Conservation (phyloP, 495 filamentous ascomycete species). For the Talaromyces ruber region DNA sequence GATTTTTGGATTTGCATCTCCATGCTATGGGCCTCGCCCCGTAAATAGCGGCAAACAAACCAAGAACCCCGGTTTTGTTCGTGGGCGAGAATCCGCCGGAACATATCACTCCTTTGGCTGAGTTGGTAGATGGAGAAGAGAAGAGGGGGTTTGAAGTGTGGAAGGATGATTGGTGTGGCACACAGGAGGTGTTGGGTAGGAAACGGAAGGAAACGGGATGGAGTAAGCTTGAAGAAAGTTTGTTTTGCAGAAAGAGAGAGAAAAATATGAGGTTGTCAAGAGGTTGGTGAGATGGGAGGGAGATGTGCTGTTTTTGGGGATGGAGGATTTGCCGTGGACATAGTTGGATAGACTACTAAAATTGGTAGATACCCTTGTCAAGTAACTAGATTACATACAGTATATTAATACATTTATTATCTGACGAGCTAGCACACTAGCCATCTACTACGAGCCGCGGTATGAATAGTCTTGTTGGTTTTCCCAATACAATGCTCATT, state of each 20-base stretch:
- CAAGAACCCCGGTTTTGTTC: conserved; percentile 13
- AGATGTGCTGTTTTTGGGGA: conserved; percentile 26
- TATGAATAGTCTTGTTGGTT: not conserved
- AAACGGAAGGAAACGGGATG: conserved; percentile 36
- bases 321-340: conserved; percentile 33
- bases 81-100: conserved; percentile 65
- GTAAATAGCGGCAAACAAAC: not conserved
- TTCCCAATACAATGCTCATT: too few relatives aligned
- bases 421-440: not conserved
- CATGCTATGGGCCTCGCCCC: conserved; percentile 45
- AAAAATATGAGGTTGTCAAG: conserved; percentile 21
- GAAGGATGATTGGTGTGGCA: conserved; percentile 37
- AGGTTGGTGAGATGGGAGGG: conserved; percentile 32
- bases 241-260: conserved; percentile 17
- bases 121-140: conserved; percentile 31
- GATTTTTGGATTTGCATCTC: conserved; percentile 63
- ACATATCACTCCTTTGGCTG: conserved; percentile 37
- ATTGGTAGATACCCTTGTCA: not conserved
- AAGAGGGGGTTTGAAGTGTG: conserved; percentile 35
- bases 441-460: not conserved
- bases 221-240: conserved; percentile 18
- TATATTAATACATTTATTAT: too few relatives aligned
- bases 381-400: not conserved
- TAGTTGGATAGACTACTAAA: too few relatives aligned
- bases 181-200: conserved; percentile 20